phyloP scores from a whole-genome alignment of 352 stramenopile genomes.

The Phytophthora cajani region DNA sequence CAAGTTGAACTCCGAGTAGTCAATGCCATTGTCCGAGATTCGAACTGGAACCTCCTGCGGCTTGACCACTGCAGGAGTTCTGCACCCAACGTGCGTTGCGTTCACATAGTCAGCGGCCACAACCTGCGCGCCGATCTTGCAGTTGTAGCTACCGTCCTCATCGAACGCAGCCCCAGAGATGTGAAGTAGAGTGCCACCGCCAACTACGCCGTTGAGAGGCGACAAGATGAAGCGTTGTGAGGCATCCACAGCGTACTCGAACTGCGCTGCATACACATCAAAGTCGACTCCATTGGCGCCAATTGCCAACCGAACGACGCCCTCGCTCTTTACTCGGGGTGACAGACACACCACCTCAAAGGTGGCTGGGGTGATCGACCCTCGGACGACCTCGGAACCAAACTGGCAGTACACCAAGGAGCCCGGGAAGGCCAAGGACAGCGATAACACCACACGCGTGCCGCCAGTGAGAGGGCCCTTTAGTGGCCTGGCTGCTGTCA shows the following conservation, averaged over 20 bases:
- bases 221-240: slow-evolving; percentile 39
- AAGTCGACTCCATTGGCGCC: slow-evolving; percentile 64
- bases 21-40: slow-evolving; percentile 62
- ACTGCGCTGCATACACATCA: slow-evolving; percentile 48
- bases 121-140: slow-evolving; percentile 55
- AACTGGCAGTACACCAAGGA: slow-evolving; percentile 62
- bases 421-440: slow-evolving; percentile 29
- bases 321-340: slow-evolving; percentile 16
- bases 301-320: slow-evolving; percentile 39
- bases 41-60: slow-evolving; percentile 45
- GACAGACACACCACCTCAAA: slow-evolving; percentile 41
- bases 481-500: slow-evolving; percentile 43
- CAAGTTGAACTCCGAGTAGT: slow-evolving; percentile 59
- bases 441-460: slow-evolving; percentile 57
- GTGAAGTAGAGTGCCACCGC: slow-evolving; percentile 62
- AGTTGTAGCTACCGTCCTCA: slow-evolving; percentile 43
- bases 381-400: slow-evolving; percentile 46
- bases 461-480: slow-evolving; percentile 60
- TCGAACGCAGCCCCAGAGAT: slow-evolving; percentile 48
- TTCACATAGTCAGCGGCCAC: slow-evolving; percentile 60
- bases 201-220: slow-evolving; percentile 49
- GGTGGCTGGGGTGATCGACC: slow-evolving; percentile 6
- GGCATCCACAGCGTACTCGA: slow-evolving; percentile 48
- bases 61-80: slow-evolving; percentile 44
- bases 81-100: slow-evolving; percentile 60